Evolutionary conservation across 331 rosid species (phyloP).

Genomic region (Telfairia occidentalis): DNA sequence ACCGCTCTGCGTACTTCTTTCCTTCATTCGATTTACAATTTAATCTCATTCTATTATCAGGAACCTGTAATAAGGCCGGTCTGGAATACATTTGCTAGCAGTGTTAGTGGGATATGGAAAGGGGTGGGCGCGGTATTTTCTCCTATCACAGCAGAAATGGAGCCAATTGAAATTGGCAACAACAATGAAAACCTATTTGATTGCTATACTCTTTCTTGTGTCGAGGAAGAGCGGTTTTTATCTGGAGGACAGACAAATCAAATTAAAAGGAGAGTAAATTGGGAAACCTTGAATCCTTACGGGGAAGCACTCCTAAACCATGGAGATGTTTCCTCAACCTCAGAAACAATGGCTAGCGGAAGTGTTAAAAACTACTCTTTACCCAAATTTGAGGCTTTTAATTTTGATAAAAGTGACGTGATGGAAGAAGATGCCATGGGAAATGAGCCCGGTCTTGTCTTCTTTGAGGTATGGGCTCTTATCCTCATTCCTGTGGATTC

Average conservation of each 20-base stretch:
- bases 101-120: conserved; percentile 92
- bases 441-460: conserved; percentile 76
- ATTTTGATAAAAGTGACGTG: conserved; percentile 54
- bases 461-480: conserved; percentile 58
- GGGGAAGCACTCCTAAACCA: conserved; percentile 45
- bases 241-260: conserved; percentile 37
- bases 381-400: conserved; percentile 65
- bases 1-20: background rate
- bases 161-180: conserved; percentile 67
- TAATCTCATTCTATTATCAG: conserved; percentile 31
- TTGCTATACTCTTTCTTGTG: conserved; percentile 64
- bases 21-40: background rate
- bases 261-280: conserved; percentile 59
- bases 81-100: conserved; percentile 86
- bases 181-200: conserved; percentile 61
- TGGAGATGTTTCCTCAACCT: conserved; percentile 17
- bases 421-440: conserved; percentile 94
- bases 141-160: conserved; percentile 88
- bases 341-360: conserved; percentile 13
- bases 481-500: background rate
- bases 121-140: conserved; percentile 96
- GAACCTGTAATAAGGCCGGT: conserved; percentile 83
- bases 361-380: conserved; percentile 20
- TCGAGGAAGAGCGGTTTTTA: conserved; percentile 44
- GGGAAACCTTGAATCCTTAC: conserved; percentile 84